Evolutionary conservation across 106 monocot genomes (phyloP).

Genomic region (Chionographis japonica): DNA sequence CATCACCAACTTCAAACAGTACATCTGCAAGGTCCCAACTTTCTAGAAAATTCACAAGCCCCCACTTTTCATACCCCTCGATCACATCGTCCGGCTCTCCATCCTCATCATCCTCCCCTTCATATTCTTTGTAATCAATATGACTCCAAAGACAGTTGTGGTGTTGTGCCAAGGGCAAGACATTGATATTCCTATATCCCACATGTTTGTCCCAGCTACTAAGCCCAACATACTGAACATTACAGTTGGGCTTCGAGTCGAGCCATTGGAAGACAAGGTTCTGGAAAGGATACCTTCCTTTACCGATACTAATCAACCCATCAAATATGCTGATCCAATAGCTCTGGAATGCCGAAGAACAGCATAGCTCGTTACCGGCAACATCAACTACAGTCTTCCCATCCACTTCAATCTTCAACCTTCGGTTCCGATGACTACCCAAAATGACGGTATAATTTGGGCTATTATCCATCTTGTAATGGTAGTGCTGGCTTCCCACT

Average conservation of each 20-base stretch:
- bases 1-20: conserved; percentile 62
- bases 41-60: conserved; percentile 63
- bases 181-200: conserved; percentile 78
- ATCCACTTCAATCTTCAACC: conserved; percentile 91
- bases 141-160: conserved; percentile 31
- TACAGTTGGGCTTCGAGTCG: conserved; percentile 59
- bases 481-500: conserved; percentile 79
- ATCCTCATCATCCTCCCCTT: conserved; percentile 34
- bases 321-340: conserved; percentile 93
- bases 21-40: conserved; percentile 82
- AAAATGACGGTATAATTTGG: conserved; percentile 87
- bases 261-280: conserved; percentile 81
- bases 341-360: conserved; percentile 76
- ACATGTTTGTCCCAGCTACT: conserved; percentile 99
- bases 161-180: conserved; percentile 54
- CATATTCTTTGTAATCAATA: conserved; percentile 41
- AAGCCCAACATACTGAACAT: conserved; percentile 81
- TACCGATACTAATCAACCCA: conserved; percentile 82
- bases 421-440: conserved; percentile 86
- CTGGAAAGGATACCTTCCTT: conserved; percentile 72
- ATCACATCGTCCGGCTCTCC: conserved; percentile 15
- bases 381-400: conserved; percentile 79
- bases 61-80: conserved; percentile 42
- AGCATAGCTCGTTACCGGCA: conserved; percentile 74
- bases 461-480: conserved; percentile 85